A percentile compares a stretch with the other conserved stretches of the same genome.
Conservation (phyloP, 257 asterid species). For the Eustoma russellianum region DNA sequence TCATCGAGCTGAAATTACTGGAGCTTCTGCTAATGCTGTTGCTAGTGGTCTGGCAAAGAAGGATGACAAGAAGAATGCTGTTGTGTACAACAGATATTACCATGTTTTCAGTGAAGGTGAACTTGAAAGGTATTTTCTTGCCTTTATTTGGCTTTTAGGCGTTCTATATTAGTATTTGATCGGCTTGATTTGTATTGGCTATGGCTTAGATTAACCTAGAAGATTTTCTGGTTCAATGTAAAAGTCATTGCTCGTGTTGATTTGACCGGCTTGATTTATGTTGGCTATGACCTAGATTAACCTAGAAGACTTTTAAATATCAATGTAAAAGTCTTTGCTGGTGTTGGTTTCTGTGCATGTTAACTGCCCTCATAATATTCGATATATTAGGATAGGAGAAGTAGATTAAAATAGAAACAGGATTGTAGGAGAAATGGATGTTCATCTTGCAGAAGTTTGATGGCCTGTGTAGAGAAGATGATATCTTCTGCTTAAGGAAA, state of each 20-base stretch:
- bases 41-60: slow-evolving; percentile 84
- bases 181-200: background rate
- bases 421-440: too few species aligned
- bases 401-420: too few species aligned
- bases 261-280: background rate
- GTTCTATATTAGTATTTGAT: background rate
- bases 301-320: background rate
- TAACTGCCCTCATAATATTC: too few species aligned
- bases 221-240: background rate
- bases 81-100: slow-evolving; percentile 87
- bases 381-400: too few species aligned
- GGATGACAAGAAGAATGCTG: slow-evolving; percentile 91
- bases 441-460: too few species aligned
- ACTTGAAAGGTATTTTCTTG: slow-evolving; percentile 61
- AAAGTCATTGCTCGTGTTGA: background rate
- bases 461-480: too few species aligned
- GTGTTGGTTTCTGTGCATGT: background rate
- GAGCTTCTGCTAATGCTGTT: slow-evolving; percentile 75
- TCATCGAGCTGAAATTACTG: slow-evolving; percentile 91
- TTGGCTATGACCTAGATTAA: background rate
- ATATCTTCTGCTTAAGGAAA: too few species aligned
- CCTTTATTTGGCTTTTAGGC: background rate
- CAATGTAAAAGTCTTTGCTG: background rate
- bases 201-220: background rate
- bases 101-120: slow-evolving; percentile 98